Percentiles rank a stretch among this genome's conserved stretches.
Conservation (phyloP, 1,139 yeast species). For the Taiozyma sp. region DNA sequence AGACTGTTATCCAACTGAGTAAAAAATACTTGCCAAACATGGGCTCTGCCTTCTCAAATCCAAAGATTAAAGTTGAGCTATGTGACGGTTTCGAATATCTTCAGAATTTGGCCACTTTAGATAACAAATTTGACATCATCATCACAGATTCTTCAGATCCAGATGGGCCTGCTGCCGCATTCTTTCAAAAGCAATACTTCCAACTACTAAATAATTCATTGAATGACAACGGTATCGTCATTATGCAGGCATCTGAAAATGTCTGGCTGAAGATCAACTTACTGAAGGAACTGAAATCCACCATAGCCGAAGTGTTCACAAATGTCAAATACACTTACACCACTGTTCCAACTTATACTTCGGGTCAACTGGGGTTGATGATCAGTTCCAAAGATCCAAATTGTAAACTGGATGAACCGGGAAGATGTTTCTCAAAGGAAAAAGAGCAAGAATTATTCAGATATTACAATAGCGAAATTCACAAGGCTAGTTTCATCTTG, state of each 20-base stretch:
- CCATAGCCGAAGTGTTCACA: slow-evolving; percentile 68
- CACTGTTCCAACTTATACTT: slow-evolving; percentile 93
- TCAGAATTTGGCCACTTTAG: slow-evolving; percentile 33
- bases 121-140: slow-evolving; percentile 66
- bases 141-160: slow-evolving; percentile 97
- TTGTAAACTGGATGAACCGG: slow-evolving; percentile 50
- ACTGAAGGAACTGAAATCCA: slow-evolving; percentile 50
- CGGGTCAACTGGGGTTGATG: slow-evolving; percentile 89
- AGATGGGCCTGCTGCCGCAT: slow-evolving; percentile 95
- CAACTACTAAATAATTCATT: slow-evolving; percentile 64
- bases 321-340: slow-evolving; percentile 78
- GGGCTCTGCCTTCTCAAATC: slow-evolving; percentile 68
- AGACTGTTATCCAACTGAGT: slow-evolving; percentile 71
- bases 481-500: slow-evolving; percentile 72
- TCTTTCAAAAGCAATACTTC: slow-evolving; percentile 82
- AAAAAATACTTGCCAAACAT: slow-evolving; percentile 73
- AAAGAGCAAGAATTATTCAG: slow-evolving; percentile 50
- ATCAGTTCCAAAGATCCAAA: slow-evolving; percentile 63
- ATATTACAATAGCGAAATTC: slow-evolving; percentile 73
- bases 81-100: slow-evolving; percentile 89
- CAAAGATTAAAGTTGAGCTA: slow-evolving; percentile 66
- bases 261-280: slow-evolving; percentile 82
- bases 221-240: slow-evolving; percentile 68
- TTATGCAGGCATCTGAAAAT: slow-evolving; percentile 89
- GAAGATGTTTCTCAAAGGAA: slow-evolving; percentile 41